Evolutionary conservation across 75 land plant species (phyloP), one percentile per base, ranked within the genome.

Genomic region (Pinus albicaulis): DNA sequence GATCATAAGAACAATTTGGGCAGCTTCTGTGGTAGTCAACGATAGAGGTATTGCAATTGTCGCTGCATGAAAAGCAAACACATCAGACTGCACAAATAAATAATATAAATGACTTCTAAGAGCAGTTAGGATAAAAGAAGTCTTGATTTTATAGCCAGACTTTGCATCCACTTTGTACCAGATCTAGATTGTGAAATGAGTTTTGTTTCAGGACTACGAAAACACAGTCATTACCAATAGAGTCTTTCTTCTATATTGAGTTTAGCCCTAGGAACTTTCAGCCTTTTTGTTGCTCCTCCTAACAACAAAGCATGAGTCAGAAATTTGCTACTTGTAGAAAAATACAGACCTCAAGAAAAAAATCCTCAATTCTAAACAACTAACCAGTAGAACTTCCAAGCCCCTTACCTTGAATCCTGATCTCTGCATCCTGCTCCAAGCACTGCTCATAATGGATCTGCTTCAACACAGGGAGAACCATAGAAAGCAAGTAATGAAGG

Each of bases 1-100:
- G 81, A 74, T 96, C 99, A 84, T 85, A 96, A 0, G 74, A 64
- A 83, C 99, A 96, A 2, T 59, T 74, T 26, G 90, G 78, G 76
- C 99, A 96, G 85, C 89, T 94, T 86, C 98, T 83, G 71, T 92
- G 92, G 53, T 85, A 89, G 78, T 96, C 98, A 68, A 87, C 83
- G 75, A 96, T 96, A 12, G 97, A 92, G 20, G 95, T 92, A 60
- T 73, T 82, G 83, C 99, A 96, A 57, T 81, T 90, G 77, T 96
- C 84, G 81, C 98, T 95, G 94, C 41, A 56, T 48, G 20, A 71
- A 20, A 76, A 59, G 19, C 23, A 26, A 73, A 59, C 36, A 57
- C 63, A 31, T 15, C 57, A 71, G 2, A 26, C 38, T 62, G 77
- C 19, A 4, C 17, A 12, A 20, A 24, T 28, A 77, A 15, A 53